These are phyloP conservation scores for Ramalina peruviana DNA, from an alignment of 495 filamentous ascomycete species.

Conservation along the genomic window DNA sequence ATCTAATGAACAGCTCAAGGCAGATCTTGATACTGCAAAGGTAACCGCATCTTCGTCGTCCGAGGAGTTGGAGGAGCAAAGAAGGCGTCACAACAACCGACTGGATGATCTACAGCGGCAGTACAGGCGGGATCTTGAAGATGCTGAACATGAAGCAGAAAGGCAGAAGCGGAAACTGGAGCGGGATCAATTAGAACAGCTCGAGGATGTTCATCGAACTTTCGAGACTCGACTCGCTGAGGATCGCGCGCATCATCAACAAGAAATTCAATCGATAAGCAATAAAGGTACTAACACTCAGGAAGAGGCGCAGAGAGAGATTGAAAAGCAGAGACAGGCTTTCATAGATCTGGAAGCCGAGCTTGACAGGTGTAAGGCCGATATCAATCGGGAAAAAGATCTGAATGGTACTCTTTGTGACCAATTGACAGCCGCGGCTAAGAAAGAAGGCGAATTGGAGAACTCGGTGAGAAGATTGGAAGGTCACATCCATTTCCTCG, in stretches of 20 bases:
- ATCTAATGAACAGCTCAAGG: conserved; percentile 39
- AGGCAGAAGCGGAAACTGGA: conserved; percentile 27
- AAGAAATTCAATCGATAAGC: conserved; percentile 53
- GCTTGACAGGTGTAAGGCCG: conserved; percentile 34
- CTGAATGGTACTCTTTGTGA: conserved; percentile 40
- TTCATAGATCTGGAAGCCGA: conserved; percentile 41
- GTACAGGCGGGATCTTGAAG: conserved; percentile 35
- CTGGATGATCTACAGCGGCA: conserved; percentile 42
- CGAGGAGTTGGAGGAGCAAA: conserved; percentile 31
- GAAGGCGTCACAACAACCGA: conserved; percentile 37
- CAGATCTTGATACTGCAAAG: conserved; percentile 45
- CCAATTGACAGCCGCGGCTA: conserved; percentile 49
- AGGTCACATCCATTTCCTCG: conserved; percentile 71
- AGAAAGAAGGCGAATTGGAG: conserved; percentile 53
- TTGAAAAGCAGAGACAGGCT: conserved; percentile 49
- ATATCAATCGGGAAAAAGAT: conserved; percentile 35
- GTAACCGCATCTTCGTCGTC: conserved; percentile 29
- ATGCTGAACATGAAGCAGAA: conserved; percentile 25
- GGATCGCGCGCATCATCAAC: conserved; percentile 40
- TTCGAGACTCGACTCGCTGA: conserved; percentile 49
- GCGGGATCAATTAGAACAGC: conserved; percentile 33
- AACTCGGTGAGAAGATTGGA: conserved; percentile 58
- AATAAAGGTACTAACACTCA: conserved; percentile 45
- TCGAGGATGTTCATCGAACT: conserved; percentile 33
- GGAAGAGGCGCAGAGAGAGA: conserved; percentile 46